Evolutionary conservation across 78 protist genomes (phyloP), one percentile per base, ranked within the genome.

Genomic region (Creolimax fragrantissima): DNA sequence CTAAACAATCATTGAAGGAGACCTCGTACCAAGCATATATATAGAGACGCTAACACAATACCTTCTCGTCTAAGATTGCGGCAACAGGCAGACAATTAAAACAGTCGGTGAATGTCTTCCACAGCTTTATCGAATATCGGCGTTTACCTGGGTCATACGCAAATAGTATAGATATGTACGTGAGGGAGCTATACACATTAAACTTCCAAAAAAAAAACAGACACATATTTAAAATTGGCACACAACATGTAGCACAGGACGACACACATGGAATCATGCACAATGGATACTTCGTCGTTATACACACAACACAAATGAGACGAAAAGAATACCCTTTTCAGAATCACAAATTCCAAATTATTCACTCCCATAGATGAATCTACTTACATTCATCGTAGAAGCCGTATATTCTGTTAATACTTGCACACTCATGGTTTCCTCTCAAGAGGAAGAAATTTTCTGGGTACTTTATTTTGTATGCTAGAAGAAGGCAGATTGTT

Each of bases 341-440:
- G 74, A 58, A 39, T 32, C 86, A 83, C 35, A 35, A 11, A 11
- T 5, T 0, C 86, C 36, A 5, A 39, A 35, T 6, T 39, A 83
- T 17, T 6, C 3, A 7, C 90, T 3, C 5, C 35, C 35, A 24
- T 6, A 17, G 35, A 2, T 5, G 17, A n/a, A 58, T 92, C 3
- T 41, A 92, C 90, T 36, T 88, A 88, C 99, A 98, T 44, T 99
- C 99, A 88, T 98, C 99, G 92, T 97, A 99, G 92, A 99, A 99
- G 92, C 99, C 99, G 84, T 99, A 99, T 90, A 99, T 98, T 58
- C 99, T 94, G 95, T 98, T 99, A 95, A 99, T 98, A 17, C 97
- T 91, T 5, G 99, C 99, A 45, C 98, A 98, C 93, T 99, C 99
- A 95, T 99, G 99, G 97, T 99, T 99, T 7, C 99, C 99, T 32